Evolutionary conservation across 768 basidiomycete species (phyloP).

Genomic region (Coprinopsis marcescibilis): DNA sequence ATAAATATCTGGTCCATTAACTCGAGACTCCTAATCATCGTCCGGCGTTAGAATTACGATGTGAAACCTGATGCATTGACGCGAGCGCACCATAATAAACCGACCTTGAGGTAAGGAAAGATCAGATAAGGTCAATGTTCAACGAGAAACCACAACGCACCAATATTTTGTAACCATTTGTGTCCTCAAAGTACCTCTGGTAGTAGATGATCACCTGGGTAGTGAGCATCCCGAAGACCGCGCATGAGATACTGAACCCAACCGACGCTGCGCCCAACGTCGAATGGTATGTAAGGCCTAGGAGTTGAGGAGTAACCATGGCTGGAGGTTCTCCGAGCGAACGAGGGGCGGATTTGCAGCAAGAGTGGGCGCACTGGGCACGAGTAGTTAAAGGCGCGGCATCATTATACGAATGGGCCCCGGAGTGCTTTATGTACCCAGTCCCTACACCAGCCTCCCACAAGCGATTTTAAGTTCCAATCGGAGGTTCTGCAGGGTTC

Average conservation of each 20-base stretch:
- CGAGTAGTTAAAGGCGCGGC: no score
- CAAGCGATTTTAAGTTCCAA: no score
- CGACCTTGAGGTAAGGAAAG: constrained; percentile 19
- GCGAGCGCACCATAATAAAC: constrained; percentile 21
- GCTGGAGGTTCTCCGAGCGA: background rate
- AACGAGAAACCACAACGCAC: constrained; percentile 14
- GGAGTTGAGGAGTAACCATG: background rate
- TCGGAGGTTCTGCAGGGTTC: no score
- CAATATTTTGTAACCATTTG: constrained; percentile 26
- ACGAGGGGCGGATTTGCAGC: no score
- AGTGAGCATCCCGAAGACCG: constrained; percentile 34
- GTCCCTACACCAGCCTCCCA: no score
- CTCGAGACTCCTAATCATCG: constrained; percentile 37
- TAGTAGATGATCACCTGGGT: constrained; percentile 34
- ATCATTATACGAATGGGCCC: no score
- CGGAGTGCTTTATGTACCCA: no score
- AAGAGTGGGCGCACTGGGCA: no score
- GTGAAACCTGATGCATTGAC: background rate
- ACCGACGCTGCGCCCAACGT: constrained; percentile 36
- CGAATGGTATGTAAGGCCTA: constrained; percentile 17
- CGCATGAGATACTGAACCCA: constrained; percentile 34
- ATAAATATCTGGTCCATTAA: constrained; percentile 45
- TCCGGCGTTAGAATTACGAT: background rate
- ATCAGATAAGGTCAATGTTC: background rate
- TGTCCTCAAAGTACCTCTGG: constrained; percentile 32